phyloP scores from a whole-genome alignment of 2,329 filamentous ascomycete species.

The Aspergillus japonicus region DNA sequence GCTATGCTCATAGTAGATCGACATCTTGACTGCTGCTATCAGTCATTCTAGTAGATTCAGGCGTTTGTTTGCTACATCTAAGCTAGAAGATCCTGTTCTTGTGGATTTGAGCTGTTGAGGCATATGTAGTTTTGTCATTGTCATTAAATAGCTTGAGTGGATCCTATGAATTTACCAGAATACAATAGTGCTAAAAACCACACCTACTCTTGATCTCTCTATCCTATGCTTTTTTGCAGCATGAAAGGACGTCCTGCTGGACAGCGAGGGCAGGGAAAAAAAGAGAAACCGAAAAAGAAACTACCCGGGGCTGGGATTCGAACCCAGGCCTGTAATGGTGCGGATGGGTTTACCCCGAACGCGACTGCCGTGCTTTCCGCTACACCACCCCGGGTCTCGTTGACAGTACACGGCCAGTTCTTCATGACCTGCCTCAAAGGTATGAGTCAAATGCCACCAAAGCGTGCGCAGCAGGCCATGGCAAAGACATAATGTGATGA shows the following conservation, averaged over 20 bases:
- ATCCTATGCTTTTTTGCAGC: not conserved
- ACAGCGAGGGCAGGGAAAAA: not conserved
- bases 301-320: not conserved
- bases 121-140: too few relatives aligned
- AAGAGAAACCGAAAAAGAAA: not conserved
- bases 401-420: not conserved
- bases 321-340: not conserved
- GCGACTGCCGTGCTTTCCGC: not conserved
- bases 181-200: not conserved
- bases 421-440: not conserved
- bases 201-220: not conserved
- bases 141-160: too few relatives aligned
- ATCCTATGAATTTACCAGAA: not conserved
- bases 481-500: too few relatives aligned
- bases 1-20: too few relatives aligned
- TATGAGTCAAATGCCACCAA: not conserved
- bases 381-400: not conserved
- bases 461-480: not conserved
- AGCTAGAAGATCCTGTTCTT: too few relatives aligned
- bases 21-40: not conserved
- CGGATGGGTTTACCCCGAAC: not conserved
- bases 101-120: too few relatives aligned
- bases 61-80: too few relatives aligned
- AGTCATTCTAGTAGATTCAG: too few relatives aligned
- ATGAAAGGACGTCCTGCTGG: not conserved